phyloP scores from a whole-genome alignment of 768 basidiomycete species.

The Pulveroboletus sp. region DNA sequence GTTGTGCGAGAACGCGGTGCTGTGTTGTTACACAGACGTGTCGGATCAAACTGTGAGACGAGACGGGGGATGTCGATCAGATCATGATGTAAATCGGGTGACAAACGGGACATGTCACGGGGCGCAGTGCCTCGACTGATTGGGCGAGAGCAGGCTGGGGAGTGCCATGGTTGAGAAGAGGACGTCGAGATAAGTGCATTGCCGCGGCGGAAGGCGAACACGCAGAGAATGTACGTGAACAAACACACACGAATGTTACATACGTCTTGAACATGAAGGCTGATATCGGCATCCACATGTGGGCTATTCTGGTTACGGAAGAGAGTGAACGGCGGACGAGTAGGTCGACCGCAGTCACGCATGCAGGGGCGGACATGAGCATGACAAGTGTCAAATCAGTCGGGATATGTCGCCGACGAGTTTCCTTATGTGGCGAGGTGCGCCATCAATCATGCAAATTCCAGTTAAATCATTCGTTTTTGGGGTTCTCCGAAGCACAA shows the following conservation, averaged over 20 bases:
- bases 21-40: conserved; percentile 20
- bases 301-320: conserved; percentile 32
- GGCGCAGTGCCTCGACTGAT: conserved; percentile 17
- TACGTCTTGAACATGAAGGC: conserved; percentile 27
- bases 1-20: conserved; percentile 6
- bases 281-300: conserved; percentile 35
- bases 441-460: conserved; percentile 28
- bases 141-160: conserved; percentile 10
- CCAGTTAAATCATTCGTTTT: conserved; percentile 19
- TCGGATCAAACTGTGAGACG: conserved; percentile 19
- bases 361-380: conserved; percentile 21
- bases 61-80: conserved; percentile 19
- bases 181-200: conserved; percentile 15
- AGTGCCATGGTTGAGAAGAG: conserved; percentile 14
- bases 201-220: conserved; percentile 33
- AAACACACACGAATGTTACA: conserved; percentile 34
- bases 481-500: conserved; percentile 24
- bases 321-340: conserved; percentile 29
- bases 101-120: conserved; percentile 27
- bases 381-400: conserved; percentile 24
- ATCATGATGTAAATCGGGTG: conserved; percentile 19
- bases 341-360: conserved; percentile 20
- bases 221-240: conserved; percentile 37
- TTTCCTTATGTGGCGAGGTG: conserved; percentile 20
- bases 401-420: conserved; percentile 27